Base-by-base conservation (phyloP, 2,329 filamentous ascomycete species). In the Fonsecaea nubica region DNA sequence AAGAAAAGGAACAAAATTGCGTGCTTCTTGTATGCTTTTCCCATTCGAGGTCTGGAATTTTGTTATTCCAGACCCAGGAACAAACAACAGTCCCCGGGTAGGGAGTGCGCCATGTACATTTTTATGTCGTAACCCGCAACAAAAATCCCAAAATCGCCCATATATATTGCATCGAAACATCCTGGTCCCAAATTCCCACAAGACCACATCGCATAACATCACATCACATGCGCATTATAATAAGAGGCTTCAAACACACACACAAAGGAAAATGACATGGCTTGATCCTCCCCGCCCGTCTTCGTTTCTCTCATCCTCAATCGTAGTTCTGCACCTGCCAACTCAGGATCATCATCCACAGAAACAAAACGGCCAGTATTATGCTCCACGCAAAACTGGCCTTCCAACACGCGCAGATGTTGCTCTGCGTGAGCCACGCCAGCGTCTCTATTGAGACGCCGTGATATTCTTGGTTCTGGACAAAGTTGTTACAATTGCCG, bases 271-370 rank as follows among this genome's bases (percentile, higher is more conserved):
- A 32, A 52, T n/a, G 21, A 25, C 10, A 64, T 21, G 2, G 36
- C 48, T 35, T n/a, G 40, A 30, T 54, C 18, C n/a, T 54, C n/a
- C 40, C 36, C 32, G 35, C 32, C 18, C 40, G 8, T 53, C 48
- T 25, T 52, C 48, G 54, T 52, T 32, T 30, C 30, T 55, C 62
- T 45, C 53, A n/a, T 61, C 61, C n/a, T 64, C 38, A 65, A 38
- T 78, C 75, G 66, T 81, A 81, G 65, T 79, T 77, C 66, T 81
- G 81, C 53, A 88, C 86, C 73, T 86, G 83, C 75, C 80, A 83
- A 5, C 83, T 85, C 81, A 89, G 85, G 56, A 90, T 77, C 75
- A 89, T 86, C 85, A 89, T 88, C 85, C 87, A 90, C 25, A 89
- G 75, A 73, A 88, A 83, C 72, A 89, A 88, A n/a, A 89, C 82